Percentiles rank a stretch among this genome's conserved stretches.
Evolutionary conservation across 305 asterid genomes (phyloP).

Genomic region (Fraxinus greggii): DNA sequence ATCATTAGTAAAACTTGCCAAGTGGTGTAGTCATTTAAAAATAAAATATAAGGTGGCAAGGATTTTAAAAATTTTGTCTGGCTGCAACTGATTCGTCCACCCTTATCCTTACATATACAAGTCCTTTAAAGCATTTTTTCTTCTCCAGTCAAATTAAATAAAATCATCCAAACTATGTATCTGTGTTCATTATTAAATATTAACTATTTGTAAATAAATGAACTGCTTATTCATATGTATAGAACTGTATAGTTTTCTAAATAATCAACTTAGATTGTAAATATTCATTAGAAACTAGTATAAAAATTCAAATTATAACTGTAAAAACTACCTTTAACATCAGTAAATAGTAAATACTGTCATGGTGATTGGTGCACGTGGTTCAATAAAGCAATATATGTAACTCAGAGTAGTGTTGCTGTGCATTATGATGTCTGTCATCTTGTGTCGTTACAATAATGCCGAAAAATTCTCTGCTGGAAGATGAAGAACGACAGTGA

Average conservation of each 20-base stretch:
- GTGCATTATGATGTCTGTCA: slow-evolving; percentile 16
- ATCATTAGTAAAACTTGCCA: too few relatives aligned
- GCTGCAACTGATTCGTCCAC: neutral
- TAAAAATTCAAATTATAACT: too few relatives aligned
- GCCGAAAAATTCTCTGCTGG: slow-evolving; percentile 16
- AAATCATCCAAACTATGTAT: neutral
- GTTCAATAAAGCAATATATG: neutral
- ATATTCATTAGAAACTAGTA: too few relatives aligned
- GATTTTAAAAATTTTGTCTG: neutral
- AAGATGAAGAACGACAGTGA: neutral
- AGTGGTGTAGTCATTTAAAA: too few relatives aligned
- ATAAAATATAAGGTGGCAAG: too few relatives aligned
- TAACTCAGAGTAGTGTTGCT: neutral
- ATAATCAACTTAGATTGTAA: neutral
- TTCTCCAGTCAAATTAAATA: neutral
- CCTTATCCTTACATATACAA: too few relatives aligned
- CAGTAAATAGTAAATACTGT: neutral
- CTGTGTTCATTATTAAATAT: neutral
- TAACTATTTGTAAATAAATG: neutral
- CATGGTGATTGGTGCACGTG: neutral
- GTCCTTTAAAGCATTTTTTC: neutral
- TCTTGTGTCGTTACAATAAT: slow-evolving; percentile 25
- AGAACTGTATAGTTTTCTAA: neutral
- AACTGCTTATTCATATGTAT: neutral
- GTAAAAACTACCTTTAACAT: neutral